phyloP scores from a whole-genome alignment of 352 stramenopile genomes.

The Phytophthora parvispora region DNA sequence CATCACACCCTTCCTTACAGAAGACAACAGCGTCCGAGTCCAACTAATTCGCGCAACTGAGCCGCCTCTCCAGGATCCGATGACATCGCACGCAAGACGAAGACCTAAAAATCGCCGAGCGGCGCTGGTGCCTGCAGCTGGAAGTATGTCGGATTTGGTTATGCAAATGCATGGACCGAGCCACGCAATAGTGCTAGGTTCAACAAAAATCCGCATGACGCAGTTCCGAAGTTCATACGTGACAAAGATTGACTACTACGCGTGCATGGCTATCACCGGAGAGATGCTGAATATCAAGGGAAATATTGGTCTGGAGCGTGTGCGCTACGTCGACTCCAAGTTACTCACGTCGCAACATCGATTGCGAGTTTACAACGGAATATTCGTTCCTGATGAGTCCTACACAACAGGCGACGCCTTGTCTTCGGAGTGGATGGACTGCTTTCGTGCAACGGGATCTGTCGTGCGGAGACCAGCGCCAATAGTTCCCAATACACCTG shows the following conservation, averaged over 20 bases:
- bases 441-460: conserved; percentile 52
- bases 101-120: conserved; percentile 47
- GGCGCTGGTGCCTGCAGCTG: conserved; percentile 41
- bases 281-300: conserved; percentile 90
- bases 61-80: conserved; percentile 71
- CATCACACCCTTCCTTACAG: conserved; percentile 67
- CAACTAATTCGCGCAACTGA: conserved; percentile 83
- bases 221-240: conserved; percentile 88
- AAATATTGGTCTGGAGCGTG: conserved; percentile 80
- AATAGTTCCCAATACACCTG: background rate
- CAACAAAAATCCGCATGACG: conserved; percentile 81
- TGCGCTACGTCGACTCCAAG: conserved; percentile 82
- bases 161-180: conserved; percentile 42
- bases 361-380: conserved; percentile 70
- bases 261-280: conserved; percentile 80
- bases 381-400: conserved; percentile 77
- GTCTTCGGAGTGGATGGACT: conserved; percentile 87
- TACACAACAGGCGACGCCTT: conserved; percentile 75
- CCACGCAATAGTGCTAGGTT: conserved; percentile 69
- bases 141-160: conserved; percentile 46
- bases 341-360: conserved; percentile 71
- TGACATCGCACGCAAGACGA: conserved; percentile 25
- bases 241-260: conserved; percentile 89
- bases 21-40: conserved; percentile 80
- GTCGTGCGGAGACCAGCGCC: conserved; percentile 15